These are phyloP conservation scores for Beverwykella pulmonaria DNA, from an alignment of 495 filamentous ascomycete species.

Conservation along the genomic window DNA sequence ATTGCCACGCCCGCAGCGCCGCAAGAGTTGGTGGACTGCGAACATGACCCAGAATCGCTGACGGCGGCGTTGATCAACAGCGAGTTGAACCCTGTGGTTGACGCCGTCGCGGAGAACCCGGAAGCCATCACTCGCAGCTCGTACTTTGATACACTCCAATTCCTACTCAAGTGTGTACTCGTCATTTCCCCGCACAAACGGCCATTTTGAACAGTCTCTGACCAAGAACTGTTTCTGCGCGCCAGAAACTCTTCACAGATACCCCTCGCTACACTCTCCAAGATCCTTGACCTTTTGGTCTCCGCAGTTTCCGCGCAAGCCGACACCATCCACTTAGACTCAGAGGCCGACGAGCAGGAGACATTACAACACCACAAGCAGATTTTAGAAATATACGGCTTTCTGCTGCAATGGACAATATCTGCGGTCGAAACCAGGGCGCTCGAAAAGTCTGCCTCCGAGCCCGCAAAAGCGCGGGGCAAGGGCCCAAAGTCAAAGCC, in stretches of 20 bases:
- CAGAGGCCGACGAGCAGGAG: slow-evolving; percentile 90
- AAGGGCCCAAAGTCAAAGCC: slow-evolving; percentile 76
- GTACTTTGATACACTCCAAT: slow-evolving; percentile 89
- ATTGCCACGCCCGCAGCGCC: slow-evolving; percentile 89
- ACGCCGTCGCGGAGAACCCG: slow-evolving; percentile 87
- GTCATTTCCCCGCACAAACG: slow-evolving; percentile 57
- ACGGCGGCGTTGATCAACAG: slow-evolving; percentile 75
- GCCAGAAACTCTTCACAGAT: slow-evolving; percentile 81
- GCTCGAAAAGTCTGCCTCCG: slow-evolving; percentile 77
- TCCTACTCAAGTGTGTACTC: slow-evolving; percentile 91
- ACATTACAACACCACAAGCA: slow-evolving; percentile 81
- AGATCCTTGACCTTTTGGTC: slow-evolving; percentile 88
- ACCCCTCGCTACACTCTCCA: slow-evolving; percentile 79
- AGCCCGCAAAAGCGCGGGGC: slow-evolving; percentile 64
- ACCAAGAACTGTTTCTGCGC: slow-evolving; percentile 68
- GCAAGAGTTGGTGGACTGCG: slow-evolving; percentile 81
- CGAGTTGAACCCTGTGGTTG: slow-evolving; percentile 88
- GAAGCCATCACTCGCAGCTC: slow-evolving; percentile 78
- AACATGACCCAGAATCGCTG: slow-evolving; percentile 84
- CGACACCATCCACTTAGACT: slow-evolving; percentile 79
- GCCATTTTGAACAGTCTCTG: slow-evolving; percentile 48
- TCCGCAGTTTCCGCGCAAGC: slow-evolving; percentile 93
- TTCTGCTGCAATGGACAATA: slow-evolving; percentile 92
- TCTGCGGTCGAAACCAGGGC: slow-evolving; percentile 91
- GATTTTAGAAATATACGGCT: slow-evolving; percentile 91